Evolutionary conservation across 805 yeast genomes (phyloP).

Genomic region (Saccharomycopsis capsularis): DNA sequence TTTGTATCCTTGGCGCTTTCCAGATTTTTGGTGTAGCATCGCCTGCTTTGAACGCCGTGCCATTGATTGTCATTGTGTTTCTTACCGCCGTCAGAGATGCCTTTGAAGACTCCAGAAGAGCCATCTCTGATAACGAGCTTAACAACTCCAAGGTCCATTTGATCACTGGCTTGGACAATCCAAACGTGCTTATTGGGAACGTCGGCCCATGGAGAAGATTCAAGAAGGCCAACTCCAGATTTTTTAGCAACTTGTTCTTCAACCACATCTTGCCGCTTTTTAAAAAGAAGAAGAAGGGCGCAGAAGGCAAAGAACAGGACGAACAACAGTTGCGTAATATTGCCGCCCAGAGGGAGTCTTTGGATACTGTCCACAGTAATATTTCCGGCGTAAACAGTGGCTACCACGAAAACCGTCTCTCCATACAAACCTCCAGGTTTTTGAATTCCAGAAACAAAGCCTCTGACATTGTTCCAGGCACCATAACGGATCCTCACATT

Average conservation of each 20-base stretch:
- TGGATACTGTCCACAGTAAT: slow-evolving; percentile 6
- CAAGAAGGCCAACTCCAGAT: slow-evolving; percentile 49
- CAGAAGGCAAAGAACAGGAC: slow-evolving; percentile 26
- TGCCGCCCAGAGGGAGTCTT: slow-evolving; percentile 7
- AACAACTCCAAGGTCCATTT: slow-evolving; percentile 60
- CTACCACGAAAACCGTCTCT: slow-evolving; percentile 13
- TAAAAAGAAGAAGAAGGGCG: slow-evolving; percentile 6
- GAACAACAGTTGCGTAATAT: slow-evolving; percentile 22
- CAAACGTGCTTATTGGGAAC: slow-evolving; percentile 47
- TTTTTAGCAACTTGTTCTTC: slow-evolving; percentile 18
- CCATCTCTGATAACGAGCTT: slow-evolving; percentile 55
- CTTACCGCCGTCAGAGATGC: slow-evolving; percentile 74
- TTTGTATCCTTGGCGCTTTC: slow-evolving; percentile 53
- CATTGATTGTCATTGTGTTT: slow-evolving; percentile 69
- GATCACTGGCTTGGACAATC: slow-evolving; percentile 46
- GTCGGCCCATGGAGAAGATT: slow-evolving; percentile 61
- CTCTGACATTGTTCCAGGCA: slow-evolving; percentile 25
- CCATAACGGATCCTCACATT: slow-evolving; percentile 25
- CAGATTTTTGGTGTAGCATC: slow-evolving; percentile 65
- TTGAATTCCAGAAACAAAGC: slow-evolving; percentile 18
- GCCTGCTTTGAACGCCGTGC: slow-evolving; percentile 74
- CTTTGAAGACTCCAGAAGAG: slow-evolving; percentile 67
- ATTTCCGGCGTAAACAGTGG: not conserved
- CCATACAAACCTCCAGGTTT: slow-evolving; percentile 20
- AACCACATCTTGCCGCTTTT: slow-evolving; percentile 11